Evolutionary conservation across 2,329 filamentous ascomycete species (phyloP).

Genomic region (Penicillium sp.): DNA sequence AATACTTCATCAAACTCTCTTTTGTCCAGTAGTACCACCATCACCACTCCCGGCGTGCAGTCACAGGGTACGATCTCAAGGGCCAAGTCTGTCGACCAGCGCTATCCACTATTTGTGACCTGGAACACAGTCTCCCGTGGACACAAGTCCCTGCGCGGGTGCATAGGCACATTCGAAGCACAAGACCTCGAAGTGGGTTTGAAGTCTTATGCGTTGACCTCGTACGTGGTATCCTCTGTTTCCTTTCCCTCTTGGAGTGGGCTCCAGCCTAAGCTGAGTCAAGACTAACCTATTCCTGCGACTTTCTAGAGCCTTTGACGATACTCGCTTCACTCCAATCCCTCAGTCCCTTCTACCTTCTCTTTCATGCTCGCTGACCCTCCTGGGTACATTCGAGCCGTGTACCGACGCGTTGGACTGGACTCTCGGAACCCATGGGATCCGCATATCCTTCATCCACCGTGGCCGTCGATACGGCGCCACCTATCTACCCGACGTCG

Average conservation of each 20-base stretch:
- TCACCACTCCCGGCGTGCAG: slow-evolving; percentile 50
- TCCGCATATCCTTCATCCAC: slow-evolving; percentile 82
- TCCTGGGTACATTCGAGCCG: slow-evolving; percentile 83
- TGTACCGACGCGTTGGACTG: slow-evolving; percentile 76
- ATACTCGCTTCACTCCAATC: slow-evolving; percentile 64
- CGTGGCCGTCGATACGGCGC: slow-evolving; percentile 73
- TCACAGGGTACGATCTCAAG: slow-evolving; percentile 25
- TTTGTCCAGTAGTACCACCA: slow-evolving; percentile 42
- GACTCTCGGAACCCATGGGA: slow-evolving; percentile 81
- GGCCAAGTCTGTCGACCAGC: slow-evolving; percentile 42
- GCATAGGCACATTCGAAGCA: slow-evolving; percentile 91
- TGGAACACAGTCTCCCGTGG: slow-evolving; percentile 78
- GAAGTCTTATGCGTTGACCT: slow-evolving; percentile 78
- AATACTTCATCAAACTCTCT: slow-evolving; percentile 51
- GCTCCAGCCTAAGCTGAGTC: not conserved
- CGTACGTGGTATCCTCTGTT: slow-evolving; percentile 50
- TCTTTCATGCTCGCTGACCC: slow-evolving; percentile 66
- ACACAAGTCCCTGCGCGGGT: slow-evolving; percentile 76
- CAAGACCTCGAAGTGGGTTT: slow-evolving; percentile 74
- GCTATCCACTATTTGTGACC: slow-evolving; percentile 85
- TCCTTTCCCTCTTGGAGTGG: not conserved
- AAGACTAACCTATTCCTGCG: slow-evolving; percentile 6
- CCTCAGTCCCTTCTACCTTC: slow-evolving; percentile 49
- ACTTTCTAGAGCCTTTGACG: slow-evolving; percentile 60
- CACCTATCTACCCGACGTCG: slow-evolving; percentile 91